Evolutionary conservation across 345 rosid species (phyloP).

Genomic region (rapeseed (Brassica napus)): DNA sequence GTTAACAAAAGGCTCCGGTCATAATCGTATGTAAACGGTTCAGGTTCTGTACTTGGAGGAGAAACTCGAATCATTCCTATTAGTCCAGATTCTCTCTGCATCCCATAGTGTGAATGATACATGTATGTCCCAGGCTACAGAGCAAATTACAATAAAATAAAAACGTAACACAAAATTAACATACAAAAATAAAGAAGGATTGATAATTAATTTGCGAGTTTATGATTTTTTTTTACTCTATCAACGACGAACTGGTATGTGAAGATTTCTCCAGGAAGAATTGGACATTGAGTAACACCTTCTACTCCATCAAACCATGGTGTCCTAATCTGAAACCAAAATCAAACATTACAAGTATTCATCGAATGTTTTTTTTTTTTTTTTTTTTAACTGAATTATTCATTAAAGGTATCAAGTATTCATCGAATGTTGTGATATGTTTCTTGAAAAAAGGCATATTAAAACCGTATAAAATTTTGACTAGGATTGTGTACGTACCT

Average conservation of each 20-base stretch:
- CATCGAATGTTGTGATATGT: neutral
- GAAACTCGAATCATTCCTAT: slow-evolving; percentile 65
- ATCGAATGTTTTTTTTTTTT: neutral
- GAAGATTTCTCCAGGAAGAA: slow-evolving; percentile 70
- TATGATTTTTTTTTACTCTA: too few species aligned
- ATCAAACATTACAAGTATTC: neutral
- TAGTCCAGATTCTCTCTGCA: slow-evolving; percentile 78
- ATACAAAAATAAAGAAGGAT: neutral
- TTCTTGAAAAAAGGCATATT: neutral
- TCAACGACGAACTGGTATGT: slow-evolving; percentile 19
- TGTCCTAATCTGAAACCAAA: slow-evolving; percentile 52
- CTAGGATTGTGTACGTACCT: slow-evolving; percentile 23
- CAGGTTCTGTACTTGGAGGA: slow-evolving; percentile 45
- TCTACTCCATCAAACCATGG: slow-evolving; percentile 81
- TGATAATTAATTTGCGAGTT: too few species aligned
- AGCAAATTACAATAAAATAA: neutral
- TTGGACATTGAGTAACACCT: slow-evolving; percentile 73
- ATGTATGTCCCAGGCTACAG: slow-evolving; percentile 70
- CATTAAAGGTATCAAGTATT: neutral
- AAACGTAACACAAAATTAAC: neutral
- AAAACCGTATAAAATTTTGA: neutral
- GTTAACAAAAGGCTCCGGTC: slow-evolving; percentile 64
- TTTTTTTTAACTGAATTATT: too few species aligned
- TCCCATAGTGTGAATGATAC: slow-evolving; percentile 78
- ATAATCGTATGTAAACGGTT: slow-evolving; percentile 64